Percentiles rank a stretch among this genome's conserved stretches.
Evolutionary conservation across 495 filamentous ascomycete species (phyloP).

Genomic region (Penicillium pancosmium): DNA sequence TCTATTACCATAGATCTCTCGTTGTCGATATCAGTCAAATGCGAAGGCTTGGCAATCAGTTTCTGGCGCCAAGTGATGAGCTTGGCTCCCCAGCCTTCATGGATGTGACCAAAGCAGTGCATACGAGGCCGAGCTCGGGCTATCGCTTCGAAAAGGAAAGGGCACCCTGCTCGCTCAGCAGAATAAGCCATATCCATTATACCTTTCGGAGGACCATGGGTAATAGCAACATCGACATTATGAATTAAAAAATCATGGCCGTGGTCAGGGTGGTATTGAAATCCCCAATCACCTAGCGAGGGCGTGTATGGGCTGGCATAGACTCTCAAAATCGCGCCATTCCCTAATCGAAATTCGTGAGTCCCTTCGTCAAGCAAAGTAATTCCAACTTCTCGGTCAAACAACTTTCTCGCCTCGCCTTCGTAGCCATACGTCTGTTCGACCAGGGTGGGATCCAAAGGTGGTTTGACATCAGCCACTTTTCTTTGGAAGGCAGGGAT

Average conservation of each 20-base stretch:
- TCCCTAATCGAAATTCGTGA: conserved; percentile 54
- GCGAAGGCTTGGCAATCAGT: conserved; percentile 35
- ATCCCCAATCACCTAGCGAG: conserved; percentile 56
- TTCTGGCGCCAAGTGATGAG: conserved; percentile 55
- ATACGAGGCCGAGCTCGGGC: conserved; percentile 55
- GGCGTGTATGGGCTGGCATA: conserved; percentile 71
- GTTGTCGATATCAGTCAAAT: conserved; percentile 51
- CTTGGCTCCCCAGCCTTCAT: conserved; percentile 68
- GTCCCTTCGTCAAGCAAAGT: conserved; percentile 64
- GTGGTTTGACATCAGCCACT: conserved; percentile 26
- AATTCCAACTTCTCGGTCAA: conserved; percentile 47
- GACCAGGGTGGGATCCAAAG: conserved; percentile 30
- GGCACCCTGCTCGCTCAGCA: conserved; percentile 53
- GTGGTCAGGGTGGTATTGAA: conserved; percentile 54
- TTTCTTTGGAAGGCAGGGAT: conserved; percentile 34
- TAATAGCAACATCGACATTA: conserved; percentile 62
- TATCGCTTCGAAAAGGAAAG: conserved; percentile 57
- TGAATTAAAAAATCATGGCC: conserved; percentile 53
- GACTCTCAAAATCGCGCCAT: conserved; percentile 60
- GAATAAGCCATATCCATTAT: conserved; percentile 51
- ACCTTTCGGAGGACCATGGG: conserved; percentile 66
- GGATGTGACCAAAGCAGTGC: conserved; percentile 77
- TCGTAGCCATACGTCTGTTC: conserved; percentile 32
- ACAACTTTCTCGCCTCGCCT: conserved; percentile 31
- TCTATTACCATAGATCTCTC: conserved; percentile 41